Evolutionary conservation across 257 asterid genomes (phyloP).

Genomic region (Petrea volubilis): DNA sequence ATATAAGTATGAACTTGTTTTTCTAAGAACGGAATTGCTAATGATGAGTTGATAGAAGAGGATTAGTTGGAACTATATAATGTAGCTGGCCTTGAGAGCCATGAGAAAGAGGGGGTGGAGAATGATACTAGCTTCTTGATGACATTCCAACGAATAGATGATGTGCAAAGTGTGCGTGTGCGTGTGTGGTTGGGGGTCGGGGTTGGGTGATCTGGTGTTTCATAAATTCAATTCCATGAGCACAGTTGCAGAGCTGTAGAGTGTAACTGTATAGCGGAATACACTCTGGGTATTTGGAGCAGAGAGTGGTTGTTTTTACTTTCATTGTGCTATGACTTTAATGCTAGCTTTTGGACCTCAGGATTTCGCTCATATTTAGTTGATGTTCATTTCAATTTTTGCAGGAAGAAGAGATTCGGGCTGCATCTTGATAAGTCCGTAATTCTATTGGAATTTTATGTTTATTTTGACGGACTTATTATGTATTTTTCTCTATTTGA

Average conservation of each 20-base stretch:
- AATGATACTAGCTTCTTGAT: neutral
- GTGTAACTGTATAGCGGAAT: neutral
- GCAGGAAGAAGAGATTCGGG: too few relatives aligned
- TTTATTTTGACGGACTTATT: too few relatives aligned
- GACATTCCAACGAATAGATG: neutral
- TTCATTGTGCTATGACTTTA: neutral
- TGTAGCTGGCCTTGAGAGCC: neutral
- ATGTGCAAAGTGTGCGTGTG: neutral
- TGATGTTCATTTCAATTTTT: too few relatives aligned
- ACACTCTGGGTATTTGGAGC: neutral
- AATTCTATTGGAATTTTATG: too few relatives aligned
- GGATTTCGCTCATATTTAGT: too few relatives aligned
- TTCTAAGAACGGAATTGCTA: neutral
- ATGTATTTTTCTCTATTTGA: too few relatives aligned
- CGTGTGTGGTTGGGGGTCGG: too few relatives aligned
- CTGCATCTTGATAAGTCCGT: too few relatives aligned
- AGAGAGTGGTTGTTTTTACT: neutral
- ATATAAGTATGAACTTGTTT: neutral
- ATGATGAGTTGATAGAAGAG: neutral
- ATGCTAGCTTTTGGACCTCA: too few relatives aligned
- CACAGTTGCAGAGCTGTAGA: neutral
- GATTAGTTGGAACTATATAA: neutral
- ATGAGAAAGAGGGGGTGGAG: neutral
- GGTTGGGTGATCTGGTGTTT: neutral
- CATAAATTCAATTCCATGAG: neutral